Evolutionary conservation across 768 basidiomycete species (phyloP).

Genomic region (Brasilioporus rufonigricans): DNA sequence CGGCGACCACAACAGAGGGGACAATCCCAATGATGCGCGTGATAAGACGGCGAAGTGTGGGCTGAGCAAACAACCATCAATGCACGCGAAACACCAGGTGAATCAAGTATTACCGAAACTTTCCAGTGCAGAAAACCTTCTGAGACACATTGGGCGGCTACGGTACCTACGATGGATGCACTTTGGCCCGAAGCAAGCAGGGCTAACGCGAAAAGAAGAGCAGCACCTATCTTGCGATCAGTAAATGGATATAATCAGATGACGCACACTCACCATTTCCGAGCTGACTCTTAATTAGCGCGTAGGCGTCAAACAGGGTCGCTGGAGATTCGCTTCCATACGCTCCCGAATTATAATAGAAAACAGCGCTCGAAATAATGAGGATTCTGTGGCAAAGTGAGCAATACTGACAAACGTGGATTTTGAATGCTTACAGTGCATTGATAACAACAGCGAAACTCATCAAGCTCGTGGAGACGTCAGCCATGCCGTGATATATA

Average conservation of each 20-base stretch:
- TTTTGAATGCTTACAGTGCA: conserved; percentile 51
- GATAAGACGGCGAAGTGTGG: conserved; percentile 71
- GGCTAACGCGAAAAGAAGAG: conserved; percentile 84
- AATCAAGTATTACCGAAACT: conserved; percentile 53
- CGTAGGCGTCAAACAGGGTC: conserved; percentile 82
- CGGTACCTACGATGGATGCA: conserved; percentile 84
- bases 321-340: conserved; percentile 48
- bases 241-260: neutral
- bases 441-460: conserved; percentile 90
- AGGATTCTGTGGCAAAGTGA: conserved; percentile 54
- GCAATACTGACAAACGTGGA: neutral
- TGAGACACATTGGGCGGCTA: conserved; percentile 86
- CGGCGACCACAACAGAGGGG: conserved; percentile 78
- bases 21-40: conserved; percentile 82
- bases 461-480: conserved; percentile 67
- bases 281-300: conserved; percentile 62
- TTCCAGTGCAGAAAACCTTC: conserved; percentile 91
- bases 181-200: conserved; percentile 86
- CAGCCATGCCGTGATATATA: conserved; percentile 61
- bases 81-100: conserved; percentile 23
- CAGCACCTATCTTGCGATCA: conserved; percentile 53
- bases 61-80: conserved; percentile 41
- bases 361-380: conserved; percentile 79
- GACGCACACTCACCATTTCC: conserved; percentile 53
- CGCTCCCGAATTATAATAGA: conserved; percentile 54